These are phyloP conservation scores for Syzygium malaccense DNA, from an alignment of 441 rosid species.

Conservation along the genomic window DNA sequence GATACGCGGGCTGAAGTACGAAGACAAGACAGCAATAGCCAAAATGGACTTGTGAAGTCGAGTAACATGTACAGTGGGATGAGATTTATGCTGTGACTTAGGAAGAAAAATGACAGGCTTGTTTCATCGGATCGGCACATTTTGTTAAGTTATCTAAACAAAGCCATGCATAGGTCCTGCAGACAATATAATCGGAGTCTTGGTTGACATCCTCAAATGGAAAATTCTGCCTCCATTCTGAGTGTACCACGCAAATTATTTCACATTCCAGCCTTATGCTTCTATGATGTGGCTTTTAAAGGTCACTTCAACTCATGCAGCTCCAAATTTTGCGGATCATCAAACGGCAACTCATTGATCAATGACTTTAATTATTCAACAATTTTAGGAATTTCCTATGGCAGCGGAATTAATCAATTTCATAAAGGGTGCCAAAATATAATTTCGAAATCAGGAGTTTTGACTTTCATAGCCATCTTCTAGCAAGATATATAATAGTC, in stretches of 20 bases:
- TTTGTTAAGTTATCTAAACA: background rate
- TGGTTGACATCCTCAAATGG: background rate
- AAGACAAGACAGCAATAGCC: background rate
- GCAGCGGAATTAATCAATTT: background rate
- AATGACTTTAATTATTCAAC: background rate
- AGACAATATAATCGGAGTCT: background rate
- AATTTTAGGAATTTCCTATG: background rate
- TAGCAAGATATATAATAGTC: background rate
- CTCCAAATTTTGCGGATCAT: too few species aligned
- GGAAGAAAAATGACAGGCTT: background rate
- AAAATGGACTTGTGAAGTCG: background rate
- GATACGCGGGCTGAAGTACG: background rate
- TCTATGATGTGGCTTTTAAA: background rate
- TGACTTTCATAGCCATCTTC: background rate
- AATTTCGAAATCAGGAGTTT: background rate
- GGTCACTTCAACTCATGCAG: background rate
- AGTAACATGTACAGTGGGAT: background rate
- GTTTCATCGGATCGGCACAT: background rate
- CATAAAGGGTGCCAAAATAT: background rate
- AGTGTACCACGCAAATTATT: background rate
- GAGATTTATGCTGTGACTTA: background rate
- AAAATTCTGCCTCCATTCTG: background rate
- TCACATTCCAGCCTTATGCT: rapidly evolving
- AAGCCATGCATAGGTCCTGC: background rate
- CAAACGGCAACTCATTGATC: background rate